phyloP scores from a whole-genome alignment of 2,329 filamentous ascomycete genomes.

The Acrocalymma vagum region DNA sequence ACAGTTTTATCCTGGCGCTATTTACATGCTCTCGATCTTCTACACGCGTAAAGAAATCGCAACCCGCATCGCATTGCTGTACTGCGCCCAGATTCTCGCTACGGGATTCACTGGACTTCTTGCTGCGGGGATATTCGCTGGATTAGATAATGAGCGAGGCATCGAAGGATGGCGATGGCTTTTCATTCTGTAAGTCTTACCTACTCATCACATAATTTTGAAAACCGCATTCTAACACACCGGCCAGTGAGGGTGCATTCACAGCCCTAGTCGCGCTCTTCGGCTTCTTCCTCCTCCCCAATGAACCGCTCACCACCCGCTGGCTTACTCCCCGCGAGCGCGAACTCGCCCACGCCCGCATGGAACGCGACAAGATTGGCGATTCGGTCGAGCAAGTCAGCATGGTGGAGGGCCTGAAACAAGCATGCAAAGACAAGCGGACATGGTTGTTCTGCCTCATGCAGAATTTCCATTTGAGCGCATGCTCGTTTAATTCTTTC shows the following conservation, averaged over 20 bases:
- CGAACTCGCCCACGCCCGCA: slow-evolving; percentile 45
- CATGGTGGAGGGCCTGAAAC: slow-evolving; percentile 35
- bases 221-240: slow-evolving; percentile 10
- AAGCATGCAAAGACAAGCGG: slow-evolving; percentile 35
- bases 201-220: background rate
- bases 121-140: slow-evolving; percentile 48
- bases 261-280: slow-evolving; percentile 36
- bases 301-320: slow-evolving; percentile 47
- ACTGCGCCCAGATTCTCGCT: slow-evolving; percentile 51
- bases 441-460: slow-evolving; percentile 43
- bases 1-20: slow-evolving; percentile 66
- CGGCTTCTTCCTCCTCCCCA: slow-evolving; percentile 38
- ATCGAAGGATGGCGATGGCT: slow-evolving; percentile 50
- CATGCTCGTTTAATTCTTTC: slow-evolving; percentile 42
- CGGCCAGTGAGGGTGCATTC: slow-evolving; percentile 31
- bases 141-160: slow-evolving; percentile 33
- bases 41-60: slow-evolving; percentile 65
- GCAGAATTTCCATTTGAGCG: slow-evolving; percentile 38
- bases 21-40: slow-evolving; percentile 71
- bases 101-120: slow-evolving; percentile 55
- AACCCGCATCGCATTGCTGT: slow-evolving; percentile 46
- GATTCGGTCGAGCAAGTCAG: slow-evolving; percentile 43
- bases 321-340: slow-evolving; percentile 58
- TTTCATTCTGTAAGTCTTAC: slow-evolving; percentile 46
- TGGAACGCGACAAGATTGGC: slow-evolving; percentile 59